These are phyloP conservation scores for Magnaporthiopsis rhizophila DNA, from an alignment of 2,329 filamentous ascomycete genomes.

Conservation along the genomic window DNA sequence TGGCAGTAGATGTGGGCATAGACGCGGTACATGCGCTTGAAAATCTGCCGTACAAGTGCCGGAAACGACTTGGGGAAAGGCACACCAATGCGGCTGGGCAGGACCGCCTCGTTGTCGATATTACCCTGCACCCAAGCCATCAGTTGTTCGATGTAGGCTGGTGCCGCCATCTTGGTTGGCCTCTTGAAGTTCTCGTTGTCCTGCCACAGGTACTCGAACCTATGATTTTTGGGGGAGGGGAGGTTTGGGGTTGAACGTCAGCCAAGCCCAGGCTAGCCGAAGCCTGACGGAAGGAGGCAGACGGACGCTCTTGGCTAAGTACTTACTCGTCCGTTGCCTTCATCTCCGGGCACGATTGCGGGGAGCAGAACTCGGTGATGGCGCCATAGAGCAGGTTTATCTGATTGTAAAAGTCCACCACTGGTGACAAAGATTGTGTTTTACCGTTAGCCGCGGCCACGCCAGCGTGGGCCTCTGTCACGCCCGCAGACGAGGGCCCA, in stretches of 20 bases:
- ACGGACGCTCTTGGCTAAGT: background rate
- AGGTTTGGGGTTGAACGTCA: background rate
- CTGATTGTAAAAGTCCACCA: constrained; percentile 99
- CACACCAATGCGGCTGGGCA: constrained; percentile 91
- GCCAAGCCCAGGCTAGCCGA: background rate
- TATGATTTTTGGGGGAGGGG: constrained; percentile 24
- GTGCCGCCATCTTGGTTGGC: constrained; percentile 95
- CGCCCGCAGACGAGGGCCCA: background rate
- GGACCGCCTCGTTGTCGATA: constrained; percentile 90
- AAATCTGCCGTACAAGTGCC: constrained; percentile 83
- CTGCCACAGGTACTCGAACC: constrained; percentile 99
- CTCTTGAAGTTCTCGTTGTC: constrained; percentile 89
- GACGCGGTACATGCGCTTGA: constrained; percentile 97
- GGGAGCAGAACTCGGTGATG: constrained; percentile 98
- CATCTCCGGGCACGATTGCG: constrained; percentile 96
- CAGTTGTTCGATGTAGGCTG: constrained; percentile 94
- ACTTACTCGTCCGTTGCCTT: constrained; percentile 96
- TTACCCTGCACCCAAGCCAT: constrained; percentile 95
- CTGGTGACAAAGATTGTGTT: constrained; percentile 33
- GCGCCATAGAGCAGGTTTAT: constrained; percentile 98
- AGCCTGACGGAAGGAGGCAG: background rate
- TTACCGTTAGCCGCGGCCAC: constrained; percentile 18
- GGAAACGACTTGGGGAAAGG: constrained; percentile 93
- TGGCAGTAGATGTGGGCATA: constrained; percentile 99
- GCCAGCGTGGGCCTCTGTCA: background rate